Percentiles rank a stretch among this genome's conserved stretches.
These are phyloP conservation scores for Gigaspora rosea DNA, from an alignment of 192 early-diverging fungal species.

Conservation along the genomic window DNA sequence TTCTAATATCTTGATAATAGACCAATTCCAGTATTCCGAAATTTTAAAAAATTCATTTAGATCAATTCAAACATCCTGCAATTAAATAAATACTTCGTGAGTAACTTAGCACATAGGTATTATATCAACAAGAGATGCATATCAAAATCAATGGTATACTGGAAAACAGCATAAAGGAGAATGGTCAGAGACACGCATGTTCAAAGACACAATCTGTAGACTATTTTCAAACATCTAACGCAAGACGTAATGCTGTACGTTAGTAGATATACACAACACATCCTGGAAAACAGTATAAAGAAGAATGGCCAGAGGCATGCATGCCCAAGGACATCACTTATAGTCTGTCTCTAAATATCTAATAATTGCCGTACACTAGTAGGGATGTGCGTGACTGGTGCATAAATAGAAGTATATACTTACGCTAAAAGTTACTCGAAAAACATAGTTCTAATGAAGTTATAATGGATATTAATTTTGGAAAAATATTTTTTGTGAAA, in stretches of 20 bases:
- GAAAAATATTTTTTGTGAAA: too few relatives aligned
- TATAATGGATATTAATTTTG: too few relatives aligned
- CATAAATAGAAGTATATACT: too few relatives aligned
- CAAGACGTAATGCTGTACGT: constrained; percentile 5
- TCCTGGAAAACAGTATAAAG: too few relatives aligned
- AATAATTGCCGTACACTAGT: background rate
- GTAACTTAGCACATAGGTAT: constrained; percentile 14
- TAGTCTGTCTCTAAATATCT: background rate
- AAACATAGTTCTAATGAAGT: too few relatives aligned
- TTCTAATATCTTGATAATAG: constrained; percentile 21
- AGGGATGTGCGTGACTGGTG: constrained; percentile 29
- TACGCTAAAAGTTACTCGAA: too few relatives aligned
- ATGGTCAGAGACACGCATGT: background rate
- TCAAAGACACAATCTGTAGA: constrained; percentile 10
- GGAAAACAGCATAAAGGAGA: too few relatives aligned
- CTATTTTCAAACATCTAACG: background rate
- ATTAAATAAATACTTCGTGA: constrained; percentile 11
- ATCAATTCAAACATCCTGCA: constrained; percentile 29
- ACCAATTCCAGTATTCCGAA: constrained; percentile 24
- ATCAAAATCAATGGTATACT: too few relatives aligned
- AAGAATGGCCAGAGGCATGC: background rate
- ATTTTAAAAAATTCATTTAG: constrained; percentile 22
- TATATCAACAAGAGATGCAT: constrained; percentile 21
- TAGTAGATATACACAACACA: background rate
- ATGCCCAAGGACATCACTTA: constrained; percentile 28